phyloP scores from a whole-genome alignment of 1,284 basidiomycete species.

The Limonomyces culmigenus region DNA sequence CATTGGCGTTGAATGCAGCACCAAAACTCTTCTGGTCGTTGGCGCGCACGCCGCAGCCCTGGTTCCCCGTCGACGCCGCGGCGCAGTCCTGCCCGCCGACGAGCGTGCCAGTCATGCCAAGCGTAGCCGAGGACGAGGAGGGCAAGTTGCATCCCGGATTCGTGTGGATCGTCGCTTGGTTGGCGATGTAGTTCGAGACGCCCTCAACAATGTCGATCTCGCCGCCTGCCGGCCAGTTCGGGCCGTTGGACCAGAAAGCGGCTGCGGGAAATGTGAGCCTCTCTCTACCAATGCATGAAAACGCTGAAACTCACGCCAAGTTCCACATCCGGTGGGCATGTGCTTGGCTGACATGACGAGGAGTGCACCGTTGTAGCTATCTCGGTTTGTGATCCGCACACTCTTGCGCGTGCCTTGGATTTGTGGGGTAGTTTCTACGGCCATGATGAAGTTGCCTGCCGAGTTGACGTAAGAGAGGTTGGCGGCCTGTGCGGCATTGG shows the following conservation, averaged over 20 bases:
- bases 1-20: constrained; percentile 46
- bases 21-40: constrained; percentile 39
- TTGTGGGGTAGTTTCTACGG: constrained; percentile 62
- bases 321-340: constrained; percentile 82
- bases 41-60: constrained; percentile 53
- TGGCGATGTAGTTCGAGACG: constrained; percentile 59
- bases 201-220: constrained; percentile 85
- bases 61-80: constrained; percentile 44
- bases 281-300: constrained; percentile 34
- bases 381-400: constrained; percentile 57
- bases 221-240: constrained; percentile 58
- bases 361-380: constrained; percentile 47
- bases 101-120: constrained; percentile 41
- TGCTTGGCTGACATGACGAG: constrained; percentile 75
- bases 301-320: constrained; percentile 65
- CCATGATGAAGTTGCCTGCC: constrained; percentile 64
- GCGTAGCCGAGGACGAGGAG: constrained; percentile 25
- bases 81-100: constrained; percentile 57
- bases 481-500: constrained; percentile 24
- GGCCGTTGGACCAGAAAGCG: constrained; percentile 18
- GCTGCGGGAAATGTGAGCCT: too few species aligned
- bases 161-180: constrained; percentile 72
- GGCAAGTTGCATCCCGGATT: constrained; percentile 51
- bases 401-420: constrained; percentile 53
- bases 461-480: constrained; percentile 43